Evolutionary conservation across 352 stramenopile species (phyloP).

Genomic region (Phytophthora macrochlamydospora): DNA sequence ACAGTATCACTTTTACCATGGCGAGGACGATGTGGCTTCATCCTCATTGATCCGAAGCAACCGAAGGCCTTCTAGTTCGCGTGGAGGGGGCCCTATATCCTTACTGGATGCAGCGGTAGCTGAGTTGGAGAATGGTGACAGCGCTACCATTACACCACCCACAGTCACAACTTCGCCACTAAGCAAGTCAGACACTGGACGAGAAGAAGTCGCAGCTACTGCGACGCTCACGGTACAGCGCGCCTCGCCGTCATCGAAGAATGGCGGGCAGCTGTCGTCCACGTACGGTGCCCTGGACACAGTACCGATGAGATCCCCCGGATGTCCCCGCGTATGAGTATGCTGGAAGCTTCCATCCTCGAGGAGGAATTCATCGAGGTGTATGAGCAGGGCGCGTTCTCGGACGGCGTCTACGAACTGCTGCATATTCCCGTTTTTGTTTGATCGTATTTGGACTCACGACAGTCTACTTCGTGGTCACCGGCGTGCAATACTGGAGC

Average conservation of each 20-base stretch:
- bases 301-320: conserved; percentile 37
- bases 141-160: conserved; percentile 7
- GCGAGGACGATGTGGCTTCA: conserved; percentile 50
- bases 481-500: conserved; percentile 87
- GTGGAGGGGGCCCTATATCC: conserved; percentile 18
- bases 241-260: conserved; percentile 26
- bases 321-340: conserved; percentile 55
- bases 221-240: conserved; percentile 27
- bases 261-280: conserved; percentile 20
- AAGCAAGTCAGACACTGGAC: conserved; percentile 8
- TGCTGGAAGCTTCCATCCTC: conserved; percentile 68
- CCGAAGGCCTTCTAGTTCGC: conserved; percentile 33
- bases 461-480: conserved; percentile 88
- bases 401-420: conserved; percentile 64
- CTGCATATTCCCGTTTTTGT: conserved; percentile 77
- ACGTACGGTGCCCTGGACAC: conserved; percentile 68
- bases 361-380: conserved; percentile 78
- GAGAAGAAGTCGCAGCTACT: conserved; percentile 6
- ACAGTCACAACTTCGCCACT: conserved; percentile 26
- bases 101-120: conserved; percentile 21
- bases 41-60: conserved; percentile 41
- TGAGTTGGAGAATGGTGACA: conserved; percentile 31
- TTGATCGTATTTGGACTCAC: conserved; percentile 80
- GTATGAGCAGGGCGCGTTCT: conserved; percentile 74
- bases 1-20: conserved; percentile 63